Evolutionary conservation across 257 asterid species (phyloP), one percentile per base, ranked within the genome.

Genomic region (Rubia yunnanensis): DNA sequence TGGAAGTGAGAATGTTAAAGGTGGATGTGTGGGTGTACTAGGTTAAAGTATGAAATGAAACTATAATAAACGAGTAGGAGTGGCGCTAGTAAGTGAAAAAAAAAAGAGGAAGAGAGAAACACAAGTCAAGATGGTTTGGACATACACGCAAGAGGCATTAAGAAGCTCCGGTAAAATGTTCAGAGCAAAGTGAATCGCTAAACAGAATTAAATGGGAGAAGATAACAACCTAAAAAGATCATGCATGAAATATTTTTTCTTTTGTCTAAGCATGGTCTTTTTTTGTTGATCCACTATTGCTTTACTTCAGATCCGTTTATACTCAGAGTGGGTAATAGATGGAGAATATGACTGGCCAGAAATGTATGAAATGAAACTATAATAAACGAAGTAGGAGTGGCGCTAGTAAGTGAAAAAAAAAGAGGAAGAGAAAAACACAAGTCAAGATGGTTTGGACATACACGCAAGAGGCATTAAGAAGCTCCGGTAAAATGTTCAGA

Each of bases 271-370:
- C 57, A 6, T 50, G 58, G 11, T 50, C 30, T 28, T 56, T 22
- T n/a, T 57, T 15, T 36, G 58, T 10, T 39, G 44, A 7, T 49
- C 13, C 50, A 60, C 50, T 35, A 41, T 14, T 53, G 14, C 36
- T 46, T 36, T 66, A 24, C 59, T 44, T 63, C 73, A 92, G 97
- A 86, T 87, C 14, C 92, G 88, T 8, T 73, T 96, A 2, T 92
- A 89, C 75, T 89, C 99, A 1, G 96, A 92, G 71, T 92, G 99
- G 99, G 99, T 92, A 71, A 87, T 92, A 66, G 97, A 89, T 78
- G 99, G 90, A 64, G 99, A 87, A 72, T 89, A 89, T 81, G 97
- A 92, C 54, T 92, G 99, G 99, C 99, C 99, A 73, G 88, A 95
- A 67, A n/a, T n/a, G n/a, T n/a, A n/a, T n/a, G n/a, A n/a, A n/a